Evolutionary conservation across 1,139 yeast genomes (phyloP), one percentile per base, ranked within the genome.

Genomic region (Yamadazyma triangularis): DNA sequence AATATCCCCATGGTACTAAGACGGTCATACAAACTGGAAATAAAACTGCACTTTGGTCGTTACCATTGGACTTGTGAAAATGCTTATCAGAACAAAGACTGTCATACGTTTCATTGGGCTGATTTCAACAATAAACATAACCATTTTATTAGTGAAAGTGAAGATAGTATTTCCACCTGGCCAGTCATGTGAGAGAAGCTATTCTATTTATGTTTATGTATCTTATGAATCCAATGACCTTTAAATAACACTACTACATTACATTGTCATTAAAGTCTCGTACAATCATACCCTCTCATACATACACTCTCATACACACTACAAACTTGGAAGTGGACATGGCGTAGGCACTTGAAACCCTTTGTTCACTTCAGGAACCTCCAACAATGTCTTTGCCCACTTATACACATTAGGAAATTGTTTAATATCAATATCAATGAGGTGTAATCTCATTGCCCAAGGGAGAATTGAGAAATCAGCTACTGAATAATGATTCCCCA

Each of bases 51-150:
- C 5, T 53, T 76, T 36, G 80, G 81, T 0, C 58, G 59, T 34
- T 76, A 76, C 44, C 63, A 70, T 26, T 76, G 80, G 80, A 50
- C 60, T 36, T 75, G 82, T 41, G 61, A 69, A 30, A 55, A 59
- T 12, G 45, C 50, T 22, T 68, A 65, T 35, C 58, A 50, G 25
- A 57, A 59, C 27, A 62, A 56, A 24, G 69, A 64, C 14, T 75
- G 82, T 38, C 53, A 64, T 2, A 63, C 70, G 2, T 67, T 70
- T 32, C 56, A 64, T 38, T 73, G 69, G 64, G 79, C 78, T 0
- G 58, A 69, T 32, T 71, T 73, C 36, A 31, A 28, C 11, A 49
- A 56, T 15, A 37, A 36, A 4, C 46, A 53, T 3, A 47, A 47
- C 5, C 48, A 56, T 23, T 48, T 53, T 16, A 44, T 51, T 8